These are phyloP conservation scores for Babesia gibsoni DNA, from an alignment of 169 alveolate species.

Conservation along the genomic window DNA sequence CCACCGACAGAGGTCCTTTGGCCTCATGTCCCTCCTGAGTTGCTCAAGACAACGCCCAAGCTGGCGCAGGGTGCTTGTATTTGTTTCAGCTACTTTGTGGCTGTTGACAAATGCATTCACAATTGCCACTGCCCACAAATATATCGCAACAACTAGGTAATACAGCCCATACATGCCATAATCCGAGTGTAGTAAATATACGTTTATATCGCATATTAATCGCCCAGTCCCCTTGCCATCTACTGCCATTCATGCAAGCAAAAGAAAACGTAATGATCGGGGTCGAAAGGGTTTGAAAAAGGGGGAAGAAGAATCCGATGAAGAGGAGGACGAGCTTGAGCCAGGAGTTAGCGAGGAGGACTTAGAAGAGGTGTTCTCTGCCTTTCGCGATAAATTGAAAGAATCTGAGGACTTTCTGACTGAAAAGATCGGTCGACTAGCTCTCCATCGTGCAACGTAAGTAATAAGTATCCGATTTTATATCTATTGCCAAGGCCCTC, in stretches of 20 bases:
- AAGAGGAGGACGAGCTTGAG: not conserved
- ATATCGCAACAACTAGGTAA: not conserved
- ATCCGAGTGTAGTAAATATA: not conserved
- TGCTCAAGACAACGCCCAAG: no score
- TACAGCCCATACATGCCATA: no score
- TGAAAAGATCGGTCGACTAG: constrained; percentile 29
- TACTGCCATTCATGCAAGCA: not conserved
- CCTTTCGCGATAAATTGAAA: constrained; percentile 4
- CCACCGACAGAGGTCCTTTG: no score
- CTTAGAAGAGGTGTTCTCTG: constrained; percentile 27
- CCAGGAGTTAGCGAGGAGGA: constrained; percentile 20
- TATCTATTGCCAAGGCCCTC: no score
- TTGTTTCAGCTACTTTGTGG: no score
- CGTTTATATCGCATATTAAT: not conserved
- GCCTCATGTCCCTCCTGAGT: no score
- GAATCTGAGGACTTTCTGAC: constrained; percentile 30
- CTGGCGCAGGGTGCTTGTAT: no score
- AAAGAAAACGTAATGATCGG: not conserved
- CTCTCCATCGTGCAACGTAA: constrained; percentile 52
- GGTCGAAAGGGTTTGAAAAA: not conserved
- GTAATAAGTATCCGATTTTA: not conserved
- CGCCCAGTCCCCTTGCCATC: not conserved
- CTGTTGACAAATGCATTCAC: no score
- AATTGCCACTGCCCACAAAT: no score
- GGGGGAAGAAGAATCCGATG: not conserved